Conservation (phyloP, 805 yeast genomes). For the Ogataea henricii region DNA sequence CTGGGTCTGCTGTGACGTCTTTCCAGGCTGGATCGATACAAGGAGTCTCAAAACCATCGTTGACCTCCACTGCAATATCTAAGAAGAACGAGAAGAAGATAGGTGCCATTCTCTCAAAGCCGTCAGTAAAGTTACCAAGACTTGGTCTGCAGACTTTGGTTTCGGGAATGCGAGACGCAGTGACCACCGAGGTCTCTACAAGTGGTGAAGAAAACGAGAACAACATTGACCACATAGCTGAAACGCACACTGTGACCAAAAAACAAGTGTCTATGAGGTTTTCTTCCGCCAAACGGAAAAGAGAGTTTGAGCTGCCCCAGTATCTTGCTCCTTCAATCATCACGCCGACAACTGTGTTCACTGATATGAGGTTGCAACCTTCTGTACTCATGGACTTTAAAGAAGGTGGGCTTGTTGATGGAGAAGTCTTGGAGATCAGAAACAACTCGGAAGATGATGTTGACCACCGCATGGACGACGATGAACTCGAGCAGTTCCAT, state of each 20-base stretch:
- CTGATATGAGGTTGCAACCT: conserved; percentile 33
- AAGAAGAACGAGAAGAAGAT: conserved; percentile 31
- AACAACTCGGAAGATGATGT: conserved; percentile 37
- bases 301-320: conserved; percentile 34
- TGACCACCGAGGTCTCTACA: conserved; percentile 31
- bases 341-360: conserved; percentile 31
- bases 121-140: conserved; percentile 56
- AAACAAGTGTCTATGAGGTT: conserved; percentile 36
- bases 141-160: conserved; percentile 66
- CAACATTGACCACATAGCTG: conserved; percentile 47
- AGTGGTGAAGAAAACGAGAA: conserved; percentile 39
- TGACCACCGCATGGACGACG: conserved; percentile 24
- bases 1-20: conserved; percentile 39
- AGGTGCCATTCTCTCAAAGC: conserved; percentile 39
- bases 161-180: conserved; percentile 51
- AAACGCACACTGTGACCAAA: conserved; percentile 34
- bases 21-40: conserved; percentile 4
- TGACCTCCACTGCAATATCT: conserved; percentile 5
- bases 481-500: conserved; percentile 38
- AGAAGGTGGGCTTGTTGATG: conserved; percentile 6
- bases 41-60: conserved; percentile 8
- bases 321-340: conserved; percentile 28
- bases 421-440: conserved; percentile 24
- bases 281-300: conserved; percentile 38
- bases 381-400: conserved; percentile 32